Evolutionary conservation across 768 basidiomycete genomes (phyloP), one percentile per base, ranked within the genome.

Genomic region (Pilatotrama ljubarskyi): DNA sequence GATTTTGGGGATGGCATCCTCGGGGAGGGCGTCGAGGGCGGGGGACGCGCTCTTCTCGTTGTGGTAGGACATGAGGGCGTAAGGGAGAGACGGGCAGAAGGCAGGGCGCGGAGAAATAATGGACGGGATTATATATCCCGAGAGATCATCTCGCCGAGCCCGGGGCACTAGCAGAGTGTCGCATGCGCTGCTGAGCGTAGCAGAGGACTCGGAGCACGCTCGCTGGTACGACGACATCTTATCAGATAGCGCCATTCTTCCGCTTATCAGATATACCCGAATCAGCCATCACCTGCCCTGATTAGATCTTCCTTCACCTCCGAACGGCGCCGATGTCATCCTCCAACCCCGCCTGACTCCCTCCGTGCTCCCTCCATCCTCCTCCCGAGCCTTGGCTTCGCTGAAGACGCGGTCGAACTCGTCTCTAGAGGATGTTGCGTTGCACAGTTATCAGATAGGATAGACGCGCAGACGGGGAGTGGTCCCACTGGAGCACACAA

Each of bases 1-100:
- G 29, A 63, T 58, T 26, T 51, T 56, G 22, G 52, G 62, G 53
- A 51, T 37, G 22, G 53, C 52, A 29, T 63, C 62, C 35, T 55
- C 57, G 18, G 53, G 43, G 51, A 51, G 57, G 10, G 36, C 56
- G 37, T 29, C 14, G 55, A 58, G 56, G 37, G 48, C 29, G 26
- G 58, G 40, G 10, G 50, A 25, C 14, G 46, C 20, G n/a, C 41
- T 35, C 42, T 58, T 49, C 38, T 57, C 55, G 40, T 50, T 57
- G n/a, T 57, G 38, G 55, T 57, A 57, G 32, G 55, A 57, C 55
- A 57, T 57, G 42, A 37, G 26, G 26, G 42, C 2, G 37, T 37
- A 41, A 10, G n/a, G 42, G 29, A 26, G 43, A 22, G 42, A 29
- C 32, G 32, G 41, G 32, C 29, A 18, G 29, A 53, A 40, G 17